phyloP scores from a whole-genome alignment of 257 asterid species.

The Nicotiana sylvestris region DNA sequence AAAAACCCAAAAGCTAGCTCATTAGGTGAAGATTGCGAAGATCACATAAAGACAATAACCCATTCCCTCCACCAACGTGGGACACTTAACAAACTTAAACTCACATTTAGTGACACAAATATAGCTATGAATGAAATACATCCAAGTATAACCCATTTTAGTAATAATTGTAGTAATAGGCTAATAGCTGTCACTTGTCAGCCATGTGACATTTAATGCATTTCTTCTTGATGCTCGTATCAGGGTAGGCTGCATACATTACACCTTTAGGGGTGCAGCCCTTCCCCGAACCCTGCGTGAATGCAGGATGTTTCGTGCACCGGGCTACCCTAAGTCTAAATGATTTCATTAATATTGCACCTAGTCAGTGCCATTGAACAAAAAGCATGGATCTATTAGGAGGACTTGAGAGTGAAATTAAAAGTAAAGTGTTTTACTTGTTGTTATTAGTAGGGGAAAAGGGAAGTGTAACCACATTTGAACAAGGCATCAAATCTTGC shows the following conservation, averaged over 20 bases:
- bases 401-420: neutral
- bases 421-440: neutral
- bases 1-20: no score
- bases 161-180: neutral
- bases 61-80: no score
- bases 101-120: neutral
- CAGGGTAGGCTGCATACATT: no score
- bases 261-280: no score
- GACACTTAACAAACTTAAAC: neutral
- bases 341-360: neutral
- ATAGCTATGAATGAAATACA: neutral
- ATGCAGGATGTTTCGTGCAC: no score
- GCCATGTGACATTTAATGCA: neutral
- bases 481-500: neutral
- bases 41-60: no score
- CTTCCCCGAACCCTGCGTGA: no score
- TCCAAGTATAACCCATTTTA: neutral
- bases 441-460: neutral
- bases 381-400: neutral
- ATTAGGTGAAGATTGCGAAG: no score
- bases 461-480: neutral
- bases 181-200: neutral
- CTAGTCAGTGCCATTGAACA: neutral
- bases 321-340: neutral
- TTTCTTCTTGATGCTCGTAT: neutral